These are phyloP conservation scores for Nicotiana knightiana DNA, from an alignment of 257 asterid species.

Conservation along the genomic window DNA sequence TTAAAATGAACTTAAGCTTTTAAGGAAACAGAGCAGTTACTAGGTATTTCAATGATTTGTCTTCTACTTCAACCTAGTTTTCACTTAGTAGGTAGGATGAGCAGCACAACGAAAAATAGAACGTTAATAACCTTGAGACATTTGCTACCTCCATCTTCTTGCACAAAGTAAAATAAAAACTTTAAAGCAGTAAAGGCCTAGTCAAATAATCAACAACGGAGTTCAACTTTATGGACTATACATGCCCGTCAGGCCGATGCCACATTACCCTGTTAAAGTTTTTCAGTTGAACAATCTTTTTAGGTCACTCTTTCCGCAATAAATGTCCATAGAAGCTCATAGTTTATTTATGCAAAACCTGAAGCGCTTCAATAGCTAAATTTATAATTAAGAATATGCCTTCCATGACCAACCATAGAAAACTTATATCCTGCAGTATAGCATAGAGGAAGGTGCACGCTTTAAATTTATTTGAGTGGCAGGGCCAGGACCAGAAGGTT, in stretches of 20 bases:
- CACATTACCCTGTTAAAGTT: background rate
- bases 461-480: background rate
- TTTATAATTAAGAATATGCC: background rate
- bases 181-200: background rate
- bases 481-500: background rate
- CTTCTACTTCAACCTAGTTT: background rate
- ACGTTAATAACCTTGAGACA: background rate
- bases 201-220: background rate
- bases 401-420: background rate
- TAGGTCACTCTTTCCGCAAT: background rate
- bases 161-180: background rate
- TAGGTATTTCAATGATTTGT: background rate
- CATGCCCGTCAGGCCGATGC: background rate
- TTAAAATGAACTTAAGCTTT: background rate
- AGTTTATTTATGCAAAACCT: background rate
- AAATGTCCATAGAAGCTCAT: background rate
- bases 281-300: background rate
- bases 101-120: background rate
- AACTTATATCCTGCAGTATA: background rate
- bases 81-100: constrained; percentile 1
- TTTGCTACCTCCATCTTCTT: background rate
- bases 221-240: background rate
- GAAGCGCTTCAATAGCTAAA: background rate
- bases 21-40: constrained; percentile 2
- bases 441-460: background rate